Evolutionary conservation across 768 basidiomycete species (phyloP), one percentile per base, ranked within the genome.

Genomic region (Tylopilus vinaceipallidus): DNA sequence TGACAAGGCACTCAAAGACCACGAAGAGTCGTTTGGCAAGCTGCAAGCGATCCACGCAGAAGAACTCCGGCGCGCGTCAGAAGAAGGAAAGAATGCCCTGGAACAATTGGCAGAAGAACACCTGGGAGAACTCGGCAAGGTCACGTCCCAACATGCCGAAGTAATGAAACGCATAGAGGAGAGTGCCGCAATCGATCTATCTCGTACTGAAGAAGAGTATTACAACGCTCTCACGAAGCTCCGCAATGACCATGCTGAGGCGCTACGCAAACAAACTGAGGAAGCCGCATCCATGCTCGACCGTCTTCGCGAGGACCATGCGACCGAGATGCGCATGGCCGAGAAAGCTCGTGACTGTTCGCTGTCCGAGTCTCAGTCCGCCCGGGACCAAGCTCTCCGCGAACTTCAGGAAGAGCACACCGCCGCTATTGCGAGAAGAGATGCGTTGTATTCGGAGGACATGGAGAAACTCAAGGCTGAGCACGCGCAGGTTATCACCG

Each of bases 161-260:
- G 57, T 64, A 10, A 63, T 83, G 51, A 84, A 83, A 66, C 73
- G 76, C 64, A 82, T 81, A 64, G 83, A 85, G 36, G 82, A 81
- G 11, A 75, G 80, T 52, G 68, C 79, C 23, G 75, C 81, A 6
- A 71, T 76, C 12, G 71, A 75, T 34, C 75, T 89, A 13, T 81
- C 82, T 52, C 78, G 75, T 44, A 89, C 86, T 6, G 86, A 88
- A 60, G 88, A 86, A 58, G 85, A 91, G 62, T 91, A 90, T 59
- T 89, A 91, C 64, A 83, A 90, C 50, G 83, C 82, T 19, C 72
- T 93, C 35, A 87, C 83, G 13, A 88, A 87, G 57, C 78, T 92
- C 41, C 86, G 89, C 36, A 73, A 64, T 13, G 85, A 89, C 61
- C 89, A 93, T 57, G 75, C 79, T 3, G 79, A 83, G 53, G 75